phyloP scores from a whole-genome alignment of 768 basidiomycete genomes.

The Hypholoma fasciculare region DNA sequence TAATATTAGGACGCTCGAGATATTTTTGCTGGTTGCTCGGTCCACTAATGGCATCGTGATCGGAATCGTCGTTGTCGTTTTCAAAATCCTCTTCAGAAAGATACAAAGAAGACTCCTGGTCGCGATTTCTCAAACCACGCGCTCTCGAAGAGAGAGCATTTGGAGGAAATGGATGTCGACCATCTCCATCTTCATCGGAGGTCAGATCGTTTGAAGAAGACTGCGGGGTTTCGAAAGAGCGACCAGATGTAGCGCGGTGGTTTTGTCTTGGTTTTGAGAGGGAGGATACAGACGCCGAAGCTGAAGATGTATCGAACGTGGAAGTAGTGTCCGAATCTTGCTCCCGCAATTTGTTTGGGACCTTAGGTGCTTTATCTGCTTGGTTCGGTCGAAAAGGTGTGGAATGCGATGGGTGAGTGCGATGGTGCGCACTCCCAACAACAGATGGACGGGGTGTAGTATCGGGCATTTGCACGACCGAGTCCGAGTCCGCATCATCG shows the following conservation, averaged over 20 bases:
- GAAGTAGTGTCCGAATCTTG: constrained; percentile 42
- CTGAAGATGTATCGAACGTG: constrained; percentile 47
- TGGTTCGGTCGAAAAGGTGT: constrained; percentile 12
- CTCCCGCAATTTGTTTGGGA: constrained; percentile 13
- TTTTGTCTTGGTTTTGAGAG: constrained; percentile 31
- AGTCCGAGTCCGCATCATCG: constrained; percentile 38
- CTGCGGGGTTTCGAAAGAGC: constrained; percentile 24
- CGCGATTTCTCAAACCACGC: constrained; percentile 1
- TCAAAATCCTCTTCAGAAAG: constrained; percentile 29
- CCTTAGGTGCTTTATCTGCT: constrained; percentile 4
- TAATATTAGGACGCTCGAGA: too few relatives aligned
- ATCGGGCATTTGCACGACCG: constrained; percentile 34
- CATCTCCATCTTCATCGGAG: constrained; percentile 36
- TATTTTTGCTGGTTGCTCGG: constrained; percentile 19
- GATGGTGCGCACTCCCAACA: constrained; percentile 28
- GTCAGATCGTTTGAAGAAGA: constrained; percentile 32
- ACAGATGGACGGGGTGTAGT: constrained; percentile 54
- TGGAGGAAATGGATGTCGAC: constrained; percentile 31
- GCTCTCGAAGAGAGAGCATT: constrained; percentile 9
- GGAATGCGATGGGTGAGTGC: constrained; percentile 33
- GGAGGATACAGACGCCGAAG: constrained; percentile 46
- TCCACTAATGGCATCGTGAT: constrained; percentile 41
- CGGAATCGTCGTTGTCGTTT: constrained; percentile 41
- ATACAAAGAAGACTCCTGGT: constrained; percentile 21
- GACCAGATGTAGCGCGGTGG: constrained; percentile 25